These are phyloP conservation scores for Keqinozyma sinolaborantium DNA, from an alignment of 1,139 yeast genomes.

Conservation along the genomic window DNA sequence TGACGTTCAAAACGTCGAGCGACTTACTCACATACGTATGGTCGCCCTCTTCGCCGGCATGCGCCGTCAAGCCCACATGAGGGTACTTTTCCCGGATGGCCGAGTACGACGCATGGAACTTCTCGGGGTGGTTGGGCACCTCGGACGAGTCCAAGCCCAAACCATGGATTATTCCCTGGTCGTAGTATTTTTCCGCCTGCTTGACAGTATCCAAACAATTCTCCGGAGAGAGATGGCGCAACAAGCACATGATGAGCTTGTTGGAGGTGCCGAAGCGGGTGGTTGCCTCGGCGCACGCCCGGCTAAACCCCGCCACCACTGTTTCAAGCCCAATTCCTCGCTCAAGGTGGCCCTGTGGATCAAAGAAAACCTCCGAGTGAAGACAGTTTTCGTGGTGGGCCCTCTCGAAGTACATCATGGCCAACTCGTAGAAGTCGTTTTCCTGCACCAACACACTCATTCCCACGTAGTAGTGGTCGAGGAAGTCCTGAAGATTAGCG, in stretches of 20 bases:
- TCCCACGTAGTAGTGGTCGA: slow-evolving; percentile 75
- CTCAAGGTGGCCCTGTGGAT: slow-evolving; percentile 79
- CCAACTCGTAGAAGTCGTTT: slow-evolving; percentile 67
- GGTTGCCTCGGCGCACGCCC: slow-evolving; percentile 61
- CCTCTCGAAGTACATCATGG: slow-evolving; percentile 66
- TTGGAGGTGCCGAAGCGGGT: slow-evolving; percentile 57
- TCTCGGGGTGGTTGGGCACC: slow-evolving; percentile 67
- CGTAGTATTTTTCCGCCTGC: slow-evolving; percentile 46
- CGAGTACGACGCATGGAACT: slow-evolving; percentile 60
- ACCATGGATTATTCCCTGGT: slow-evolving; percentile 60
- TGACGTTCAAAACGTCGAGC: slow-evolving; percentile 54
- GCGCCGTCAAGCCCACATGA: slow-evolving; percentile 65
- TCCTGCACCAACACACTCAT: slow-evolving; percentile 66
- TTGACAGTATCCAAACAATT: slow-evolving; percentile 56
- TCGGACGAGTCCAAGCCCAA: slow-evolving; percentile 78
- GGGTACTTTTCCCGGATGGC: slow-evolving; percentile 44
- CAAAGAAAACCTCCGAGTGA: slow-evolving; percentile 74
- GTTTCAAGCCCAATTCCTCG: slow-evolving; percentile 57
- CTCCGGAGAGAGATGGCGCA: slow-evolving; percentile 65
- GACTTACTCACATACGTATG: slow-evolving; percentile 57
- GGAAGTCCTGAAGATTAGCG: slow-evolving; percentile 68
- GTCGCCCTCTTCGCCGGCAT: slow-evolving; percentile 87
- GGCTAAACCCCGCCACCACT: slow-evolving; percentile 61
- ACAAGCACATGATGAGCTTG: slow-evolving; percentile 72
- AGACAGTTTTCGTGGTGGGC: slow-evolving; percentile 59